Percentiles rank a stretch among this genome's conserved stretches.
Evolutionary conservation across 495 filamentous ascomycete genomes (phyloP).

Genomic region (Talaromyces stipitatus): DNA sequence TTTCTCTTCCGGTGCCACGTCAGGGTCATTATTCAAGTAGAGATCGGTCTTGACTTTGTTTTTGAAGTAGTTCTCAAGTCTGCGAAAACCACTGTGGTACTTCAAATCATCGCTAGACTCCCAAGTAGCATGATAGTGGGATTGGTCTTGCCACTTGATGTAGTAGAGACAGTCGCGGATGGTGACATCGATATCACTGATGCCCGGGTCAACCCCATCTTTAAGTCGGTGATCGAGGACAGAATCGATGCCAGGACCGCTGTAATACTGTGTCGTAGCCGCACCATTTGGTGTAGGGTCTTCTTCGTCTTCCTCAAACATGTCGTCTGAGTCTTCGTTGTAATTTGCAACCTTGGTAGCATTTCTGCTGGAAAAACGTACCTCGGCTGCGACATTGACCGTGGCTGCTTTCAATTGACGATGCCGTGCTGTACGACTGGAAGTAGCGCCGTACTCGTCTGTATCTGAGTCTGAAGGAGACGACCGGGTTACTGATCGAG

Average conservation of each 20-base stretch:
- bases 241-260: slow-evolving; percentile 75
- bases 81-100: slow-evolving; percentile 67
- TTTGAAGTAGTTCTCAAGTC: slow-evolving; percentile 87
- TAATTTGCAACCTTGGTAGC: slow-evolving; percentile 81
- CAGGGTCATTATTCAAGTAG: slow-evolving; percentile 58
- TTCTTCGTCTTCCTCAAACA: slow-evolving; percentile 67
- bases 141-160: slow-evolving; percentile 96
- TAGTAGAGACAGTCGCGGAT: slow-evolving; percentile 87
- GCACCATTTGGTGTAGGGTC: slow-evolving; percentile 34
- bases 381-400: slow-evolving; percentile 56
- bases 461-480: slow-evolving; percentile 38
- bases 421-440: slow-evolving; percentile 56
- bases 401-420: slow-evolving; percentile 52
- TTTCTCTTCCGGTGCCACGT: slow-evolving; percentile 72
- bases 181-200: slow-evolving; percentile 40
- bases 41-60: slow-evolving; percentile 72
- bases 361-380: slow-evolving; percentile 85
- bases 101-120: slow-evolving; percentile 64
- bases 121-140: slow-evolving; percentile 94
- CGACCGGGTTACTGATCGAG: slow-evolving; percentile 34
- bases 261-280: slow-evolving; percentile 39
- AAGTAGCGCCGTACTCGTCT: slow-evolving; percentile 69
- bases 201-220: slow-evolving; percentile 51
- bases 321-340: slow-evolving; percentile 76
- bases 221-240: slow-evolving; percentile 79